Evolutionary conservation across 306 rosid genomes (phyloP).

Genomic region (Adenanthera pavonina): DNA sequence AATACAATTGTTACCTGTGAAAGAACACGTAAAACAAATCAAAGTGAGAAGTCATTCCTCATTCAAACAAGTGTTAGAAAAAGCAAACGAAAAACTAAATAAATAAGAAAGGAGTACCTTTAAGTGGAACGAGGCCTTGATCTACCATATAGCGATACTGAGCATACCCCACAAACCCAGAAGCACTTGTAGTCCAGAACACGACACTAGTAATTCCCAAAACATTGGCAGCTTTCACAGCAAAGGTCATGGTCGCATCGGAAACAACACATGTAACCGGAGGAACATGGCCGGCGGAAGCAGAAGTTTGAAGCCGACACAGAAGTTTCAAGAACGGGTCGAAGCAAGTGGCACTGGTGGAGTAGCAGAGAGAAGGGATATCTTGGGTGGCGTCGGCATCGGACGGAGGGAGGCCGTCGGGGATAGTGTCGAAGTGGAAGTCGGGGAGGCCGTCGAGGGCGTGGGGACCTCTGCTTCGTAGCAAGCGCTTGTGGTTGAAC

Average conservation of each 20-base stretch:
- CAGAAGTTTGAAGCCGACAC: background rate
- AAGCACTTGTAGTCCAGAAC: constrained; percentile 40
- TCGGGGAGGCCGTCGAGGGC: constrained; percentile 19
- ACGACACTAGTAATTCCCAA: constrained; percentile 16
- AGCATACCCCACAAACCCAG: constrained; percentile 14
- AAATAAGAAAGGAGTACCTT: constrained; percentile 23
- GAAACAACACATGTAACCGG: constrained; percentile 26
- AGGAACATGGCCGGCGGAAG: background rate
- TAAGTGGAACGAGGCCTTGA: constrained; percentile 24
- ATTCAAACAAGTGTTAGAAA: no score
- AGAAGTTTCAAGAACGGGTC: constrained; percentile 11
- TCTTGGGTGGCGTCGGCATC: constrained; percentile 35
- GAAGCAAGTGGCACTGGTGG: constrained; percentile 6
- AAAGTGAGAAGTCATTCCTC: no score
- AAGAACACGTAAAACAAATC: no score
- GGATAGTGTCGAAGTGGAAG: constrained; percentile 26
- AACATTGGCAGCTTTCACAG: constrained; percentile 16
- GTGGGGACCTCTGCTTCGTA: constrained; percentile 12
- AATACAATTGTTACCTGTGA: no score
- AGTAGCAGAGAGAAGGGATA: background rate
- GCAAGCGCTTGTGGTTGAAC: constrained; percentile 22
- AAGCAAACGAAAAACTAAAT: no score
- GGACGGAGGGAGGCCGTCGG: constrained; percentile 27
- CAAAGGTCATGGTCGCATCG: constrained; percentile 32
- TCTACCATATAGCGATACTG: constrained; percentile 24